phyloP scores from a whole-genome alignment of 257 asterid genomes.

The Penstemon barbatus region DNA sequence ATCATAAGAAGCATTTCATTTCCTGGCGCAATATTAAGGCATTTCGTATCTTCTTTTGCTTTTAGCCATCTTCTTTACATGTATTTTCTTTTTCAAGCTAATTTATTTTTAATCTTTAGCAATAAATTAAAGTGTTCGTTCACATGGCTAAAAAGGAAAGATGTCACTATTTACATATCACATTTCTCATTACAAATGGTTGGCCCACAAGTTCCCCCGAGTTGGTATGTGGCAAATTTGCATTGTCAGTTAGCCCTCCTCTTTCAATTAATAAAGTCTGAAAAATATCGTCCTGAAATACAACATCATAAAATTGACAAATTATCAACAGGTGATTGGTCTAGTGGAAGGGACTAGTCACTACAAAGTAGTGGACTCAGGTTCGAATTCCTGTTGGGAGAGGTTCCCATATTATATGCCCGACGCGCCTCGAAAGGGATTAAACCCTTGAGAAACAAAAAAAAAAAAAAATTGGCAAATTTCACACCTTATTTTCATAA shows the following conservation, averaged over 20 bases:
- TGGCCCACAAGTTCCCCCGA: constrained; percentile 26
- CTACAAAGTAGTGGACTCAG: too few relatives aligned
- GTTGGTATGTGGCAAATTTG: constrained; percentile 33
- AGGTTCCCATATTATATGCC: too few relatives aligned
- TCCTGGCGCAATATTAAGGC: not conserved
- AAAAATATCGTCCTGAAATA: not conserved
- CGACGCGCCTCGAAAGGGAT: too few relatives aligned
- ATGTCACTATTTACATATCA: constrained; percentile 22
- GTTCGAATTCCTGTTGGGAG: too few relatives aligned
- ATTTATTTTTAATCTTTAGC: not conserved
- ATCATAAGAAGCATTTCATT: constrained; percentile 17
- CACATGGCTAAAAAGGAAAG: constrained; percentile 30
- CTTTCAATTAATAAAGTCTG: constrained; percentile 15
- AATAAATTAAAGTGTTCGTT: constrained; percentile 23
- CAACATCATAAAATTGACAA: too few relatives aligned
- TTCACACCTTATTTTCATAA: not conserved
- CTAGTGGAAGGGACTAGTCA: too few relatives aligned
- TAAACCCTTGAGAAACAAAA: too few relatives aligned
- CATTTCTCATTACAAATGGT: constrained; percentile 18
- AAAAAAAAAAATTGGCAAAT: too few relatives aligned
- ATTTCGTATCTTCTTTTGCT: too few relatives aligned
- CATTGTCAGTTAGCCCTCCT: constrained; percentile 11
- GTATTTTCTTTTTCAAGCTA: not conserved
- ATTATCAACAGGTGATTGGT: too few relatives aligned
- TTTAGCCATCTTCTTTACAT: constrained; percentile 23